Percentiles rank a stretch among this genome's conserved stretches.
Evolutionary conservation across 176 grass and related monocot genomes (phyloP).

Genomic region (Oryza punctata): DNA sequence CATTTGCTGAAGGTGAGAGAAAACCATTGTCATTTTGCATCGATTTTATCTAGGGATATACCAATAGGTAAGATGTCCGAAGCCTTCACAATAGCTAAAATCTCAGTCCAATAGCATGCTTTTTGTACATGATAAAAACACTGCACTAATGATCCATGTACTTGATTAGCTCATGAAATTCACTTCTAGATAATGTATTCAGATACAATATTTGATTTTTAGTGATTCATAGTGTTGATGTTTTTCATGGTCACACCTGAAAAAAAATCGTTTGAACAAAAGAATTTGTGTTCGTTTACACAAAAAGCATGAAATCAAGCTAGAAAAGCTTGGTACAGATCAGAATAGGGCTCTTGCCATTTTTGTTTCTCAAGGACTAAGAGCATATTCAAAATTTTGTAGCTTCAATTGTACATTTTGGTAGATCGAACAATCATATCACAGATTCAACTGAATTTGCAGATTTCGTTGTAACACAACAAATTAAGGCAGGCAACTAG

Average conservation of each 20-base stretch:
- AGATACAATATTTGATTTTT: neutral
- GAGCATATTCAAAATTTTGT: neutral
- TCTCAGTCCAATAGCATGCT: neutral
- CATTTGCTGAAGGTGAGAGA: neutral
- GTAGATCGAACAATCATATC: constrained; percentile 15
- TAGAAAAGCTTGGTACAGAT: neutral
- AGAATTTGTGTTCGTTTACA: neutral
- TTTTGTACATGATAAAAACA: neutral
- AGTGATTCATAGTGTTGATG: neutral
- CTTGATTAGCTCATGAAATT: neutral
- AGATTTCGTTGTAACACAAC: neutral
- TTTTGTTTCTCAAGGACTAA: neutral
- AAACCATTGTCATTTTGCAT: neutral
- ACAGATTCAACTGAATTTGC: constrained; percentile 19
- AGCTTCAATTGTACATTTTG: neutral
- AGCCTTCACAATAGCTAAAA: neutral
- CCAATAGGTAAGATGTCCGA: neutral
- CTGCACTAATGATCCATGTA: neutral
- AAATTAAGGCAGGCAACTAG: neutral
- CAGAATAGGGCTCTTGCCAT: neutral
- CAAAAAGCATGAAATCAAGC: neutral
- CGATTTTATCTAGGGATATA: neutral
- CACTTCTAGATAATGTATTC: neutral
- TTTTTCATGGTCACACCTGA: neutral
- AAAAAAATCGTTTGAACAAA: neutral